Evolutionary conservation across 495 filamentous ascomycete species (phyloP).

Genomic region (Aspergillus asperescens): DNA sequence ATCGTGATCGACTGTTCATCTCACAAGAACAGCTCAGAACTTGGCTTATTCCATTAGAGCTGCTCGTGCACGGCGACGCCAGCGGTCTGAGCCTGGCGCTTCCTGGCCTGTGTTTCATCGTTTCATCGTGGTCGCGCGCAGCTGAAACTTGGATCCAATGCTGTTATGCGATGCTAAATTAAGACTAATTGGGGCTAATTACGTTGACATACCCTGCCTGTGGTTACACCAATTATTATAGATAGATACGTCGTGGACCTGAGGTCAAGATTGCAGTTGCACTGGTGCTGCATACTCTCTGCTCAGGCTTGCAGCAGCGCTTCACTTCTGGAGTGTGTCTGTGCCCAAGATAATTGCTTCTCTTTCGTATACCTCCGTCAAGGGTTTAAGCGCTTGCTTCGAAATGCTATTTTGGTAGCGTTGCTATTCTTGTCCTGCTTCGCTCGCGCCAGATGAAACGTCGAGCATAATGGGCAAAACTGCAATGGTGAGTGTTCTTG

Average conservation of each 20-base stretch:
- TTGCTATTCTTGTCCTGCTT: background rate
- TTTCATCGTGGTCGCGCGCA: constrained; percentile 8
- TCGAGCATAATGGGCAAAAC: too few relatives aligned
- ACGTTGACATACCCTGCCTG: background rate
- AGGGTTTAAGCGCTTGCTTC: background rate
- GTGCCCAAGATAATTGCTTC: constrained; percentile 1
- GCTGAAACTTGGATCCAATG: constrained; percentile 7
- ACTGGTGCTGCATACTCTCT: background rate
- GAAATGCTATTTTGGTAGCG: background rate
- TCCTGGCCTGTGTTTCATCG: constrained; percentile 18
- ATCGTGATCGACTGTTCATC: background rate
- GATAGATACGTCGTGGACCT: background rate
- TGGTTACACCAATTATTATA: background rate
- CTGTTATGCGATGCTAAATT: constrained; percentile 1
- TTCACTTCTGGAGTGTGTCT: background rate
- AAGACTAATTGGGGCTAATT: background rate
- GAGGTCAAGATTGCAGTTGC: background rate
- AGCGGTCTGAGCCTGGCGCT: background rate
- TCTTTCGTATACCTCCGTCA: background rate
- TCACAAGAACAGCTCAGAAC: background rate
- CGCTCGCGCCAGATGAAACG: background rate
- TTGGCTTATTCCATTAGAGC: constrained; percentile 5
- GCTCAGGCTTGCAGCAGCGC: background rate
- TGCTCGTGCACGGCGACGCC: background rate
- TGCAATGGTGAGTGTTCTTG: too few relatives aligned